These are phyloP conservation scores for Eucalyptus cloeziana DNA, from an alignment of 345 rosid species.

Conservation along the genomic window DNA sequence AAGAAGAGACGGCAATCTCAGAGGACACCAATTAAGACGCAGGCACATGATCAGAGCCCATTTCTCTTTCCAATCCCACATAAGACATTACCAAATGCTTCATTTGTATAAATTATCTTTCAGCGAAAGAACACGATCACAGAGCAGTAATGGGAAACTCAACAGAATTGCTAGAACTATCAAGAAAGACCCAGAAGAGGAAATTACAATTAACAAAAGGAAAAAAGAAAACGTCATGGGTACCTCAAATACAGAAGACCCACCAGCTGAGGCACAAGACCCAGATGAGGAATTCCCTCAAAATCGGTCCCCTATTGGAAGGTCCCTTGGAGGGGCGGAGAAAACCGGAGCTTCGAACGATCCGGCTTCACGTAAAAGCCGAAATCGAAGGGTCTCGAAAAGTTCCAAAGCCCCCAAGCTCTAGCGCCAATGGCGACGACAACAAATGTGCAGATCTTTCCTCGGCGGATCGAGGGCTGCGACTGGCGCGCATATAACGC, in stretches of 20 bases:
- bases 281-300: constrained; percentile 17
- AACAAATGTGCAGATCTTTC: background rate
- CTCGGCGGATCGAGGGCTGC: background rate
- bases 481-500: background rate
- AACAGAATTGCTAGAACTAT: background rate
- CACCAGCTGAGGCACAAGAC: constrained; percentile 1
- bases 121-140: background rate
- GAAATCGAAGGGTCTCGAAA: background rate
- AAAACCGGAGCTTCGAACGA: background rate
- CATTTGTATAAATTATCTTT: background rate
- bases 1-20: background rate
- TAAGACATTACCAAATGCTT: background rate
- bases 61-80: background rate
- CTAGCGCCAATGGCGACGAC: background rate
- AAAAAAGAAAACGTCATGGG: background rate
- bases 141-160: background rate
- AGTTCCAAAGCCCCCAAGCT: background rate
- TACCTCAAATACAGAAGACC: constrained; percentile 21
- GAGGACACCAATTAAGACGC: background rate
- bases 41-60: background rate
- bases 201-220: background rate
- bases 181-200: background rate
- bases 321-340: background rate
- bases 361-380: background rate
- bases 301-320: background rate